These are phyloP conservation scores for Collariella sp. DNA, from an alignment of 495 filamentous ascomycete genomes.

Conservation along the genomic window DNA sequence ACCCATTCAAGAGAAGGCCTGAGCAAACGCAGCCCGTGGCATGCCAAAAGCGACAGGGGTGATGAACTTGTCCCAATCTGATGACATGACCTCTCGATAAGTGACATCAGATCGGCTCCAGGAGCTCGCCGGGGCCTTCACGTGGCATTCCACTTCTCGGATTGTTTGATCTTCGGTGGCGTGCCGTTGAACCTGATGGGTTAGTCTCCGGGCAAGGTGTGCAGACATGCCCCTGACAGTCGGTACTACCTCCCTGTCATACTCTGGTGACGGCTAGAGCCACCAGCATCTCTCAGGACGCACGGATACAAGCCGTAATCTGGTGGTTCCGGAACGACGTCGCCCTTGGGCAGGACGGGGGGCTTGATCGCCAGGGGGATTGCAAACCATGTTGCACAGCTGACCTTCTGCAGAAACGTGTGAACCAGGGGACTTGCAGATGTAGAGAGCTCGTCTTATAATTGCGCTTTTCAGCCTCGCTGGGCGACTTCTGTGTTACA, in stretches of 20 bases:
- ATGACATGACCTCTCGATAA: constrained; percentile 11
- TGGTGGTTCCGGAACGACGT: constrained; percentile 22
- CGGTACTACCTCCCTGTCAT: not conserved
- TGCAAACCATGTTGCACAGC: constrained; percentile 17
- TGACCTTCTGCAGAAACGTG: constrained; percentile 19
- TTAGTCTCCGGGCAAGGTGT: constrained; percentile 6
- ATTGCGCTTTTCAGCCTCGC: constrained; percentile 8
- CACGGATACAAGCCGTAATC: constrained; percentile 25
- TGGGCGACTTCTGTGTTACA: not conserved
- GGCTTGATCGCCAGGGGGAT: constrained; percentile 16
- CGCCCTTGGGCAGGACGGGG: constrained; percentile 19
- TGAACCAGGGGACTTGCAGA: constrained; percentile 11
- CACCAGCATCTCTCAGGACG: not conserved
- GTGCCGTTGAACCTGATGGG: constrained; percentile 13
- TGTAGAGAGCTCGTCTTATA: constrained; percentile 18
- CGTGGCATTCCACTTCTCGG: constrained; percentile 20
- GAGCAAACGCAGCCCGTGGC: constrained; percentile 15
- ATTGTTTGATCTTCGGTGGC: constrained; percentile 22
- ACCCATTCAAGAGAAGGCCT: constrained; percentile 10
- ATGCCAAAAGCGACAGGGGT: constrained; percentile 3
- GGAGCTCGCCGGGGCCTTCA: constrained; percentile 18
- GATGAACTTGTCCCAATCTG: not conserved
- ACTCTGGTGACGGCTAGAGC: not conserved
- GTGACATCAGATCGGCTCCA: constrained; percentile 9
- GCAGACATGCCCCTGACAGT: not conserved